Percentiles rank a stretch among this genome's conserved stretches.
Evolutionary conservation across 495 filamentous ascomycete species (phyloP).

Genomic region (Wilcoxina mikolae): DNA sequence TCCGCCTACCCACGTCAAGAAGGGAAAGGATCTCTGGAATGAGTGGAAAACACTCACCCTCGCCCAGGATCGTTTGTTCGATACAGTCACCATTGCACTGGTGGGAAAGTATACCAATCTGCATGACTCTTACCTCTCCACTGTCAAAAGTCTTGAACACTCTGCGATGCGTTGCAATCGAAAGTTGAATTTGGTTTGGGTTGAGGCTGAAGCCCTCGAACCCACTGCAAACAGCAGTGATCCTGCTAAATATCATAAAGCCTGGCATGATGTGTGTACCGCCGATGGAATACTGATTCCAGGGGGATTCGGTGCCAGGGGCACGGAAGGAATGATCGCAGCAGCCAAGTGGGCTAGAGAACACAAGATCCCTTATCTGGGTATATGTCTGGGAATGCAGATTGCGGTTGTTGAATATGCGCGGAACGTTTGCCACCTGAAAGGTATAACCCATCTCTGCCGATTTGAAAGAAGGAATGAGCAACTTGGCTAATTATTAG

Average conservation of each 20-base stretch:
- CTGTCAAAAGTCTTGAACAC: slow-evolving; percentile 78
- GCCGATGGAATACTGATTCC: slow-evolving; percentile 46
- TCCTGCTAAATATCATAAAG: slow-evolving; percentile 68
- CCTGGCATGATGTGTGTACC: slow-evolving; percentile 66
- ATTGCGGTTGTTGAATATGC: slow-evolving; percentile 83
- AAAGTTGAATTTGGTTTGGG: slow-evolving; percentile 67
- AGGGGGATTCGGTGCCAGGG: slow-evolving; percentile 75
- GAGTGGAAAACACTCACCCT: slow-evolving; percentile 57
- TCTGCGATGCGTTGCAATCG: slow-evolving; percentile 69
- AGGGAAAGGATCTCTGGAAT: slow-evolving; percentile 52
- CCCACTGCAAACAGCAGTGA: slow-evolving; percentile 38
- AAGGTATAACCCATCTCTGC: slow-evolving; percentile 13
- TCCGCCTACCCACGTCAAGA: slow-evolving; percentile 35
- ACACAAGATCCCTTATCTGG: slow-evolving; percentile 67
- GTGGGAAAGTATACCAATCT: slow-evolving; percentile 83
- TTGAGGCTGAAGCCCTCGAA: slow-evolving; percentile 76
- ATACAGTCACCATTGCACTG: slow-evolving; percentile 65
- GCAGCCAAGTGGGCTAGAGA: slow-evolving; percentile 71
- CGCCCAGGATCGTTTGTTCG: slow-evolving; percentile 44
- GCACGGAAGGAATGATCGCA: slow-evolving; percentile 75
- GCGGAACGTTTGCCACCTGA: slow-evolving; percentile 50
- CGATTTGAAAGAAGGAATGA: background rate
- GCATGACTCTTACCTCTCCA: slow-evolving; percentile 70
- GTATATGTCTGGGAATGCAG: slow-evolving; percentile 92
- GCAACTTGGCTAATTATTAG: slow-evolving; percentile 5